Percentiles rank a stretch among this genome's conserved stretches.
Evolutionary conservation across 2,329 filamentous ascomycete genomes (phyloP).

Genomic region (Botryotinia globosa): DNA sequence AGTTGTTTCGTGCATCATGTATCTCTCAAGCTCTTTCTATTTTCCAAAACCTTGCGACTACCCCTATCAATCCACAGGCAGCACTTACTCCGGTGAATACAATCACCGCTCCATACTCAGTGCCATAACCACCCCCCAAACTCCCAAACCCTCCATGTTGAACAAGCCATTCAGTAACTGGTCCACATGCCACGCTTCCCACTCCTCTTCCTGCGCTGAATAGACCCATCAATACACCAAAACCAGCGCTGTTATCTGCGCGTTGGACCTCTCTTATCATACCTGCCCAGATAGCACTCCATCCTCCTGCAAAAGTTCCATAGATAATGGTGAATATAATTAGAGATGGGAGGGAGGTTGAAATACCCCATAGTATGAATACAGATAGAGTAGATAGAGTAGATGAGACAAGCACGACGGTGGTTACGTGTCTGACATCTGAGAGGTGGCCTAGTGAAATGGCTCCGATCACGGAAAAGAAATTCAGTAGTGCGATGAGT

Average conservation of each 20-base stretch:
- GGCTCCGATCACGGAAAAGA: constrained; percentile 46
- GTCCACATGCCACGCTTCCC: constrained; percentile 58
- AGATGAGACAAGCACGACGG: constrained; percentile 50
- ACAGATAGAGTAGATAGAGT: constrained; percentile 48
- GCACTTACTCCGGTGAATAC: constrained; percentile 55
- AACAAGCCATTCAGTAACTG: constrained; percentile 53
- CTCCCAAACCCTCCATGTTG: constrained; percentile 45
- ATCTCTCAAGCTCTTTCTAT: neutral
- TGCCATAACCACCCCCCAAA: constrained; percentile 45
- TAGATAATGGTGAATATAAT: constrained; percentile 52
- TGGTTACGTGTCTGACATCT: constrained; percentile 45
- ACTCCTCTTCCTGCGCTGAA: constrained; percentile 61
- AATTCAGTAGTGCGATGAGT: constrained; percentile 50
- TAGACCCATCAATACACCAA: constrained; percentile 40
- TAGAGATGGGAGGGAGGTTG: constrained; percentile 44
- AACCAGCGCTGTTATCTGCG: constrained; percentile 20
- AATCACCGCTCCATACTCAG: constrained; percentile 52
- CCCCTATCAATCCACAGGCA: constrained; percentile 40
- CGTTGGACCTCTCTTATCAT: constrained; percentile 32
- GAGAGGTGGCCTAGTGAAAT: constrained; percentile 40
- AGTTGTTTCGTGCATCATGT: neutral
- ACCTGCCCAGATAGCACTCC: constrained; percentile 48
- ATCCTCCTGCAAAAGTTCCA: constrained; percentile 57
- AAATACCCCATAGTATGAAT: constrained; percentile 55
- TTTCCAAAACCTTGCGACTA: constrained; percentile 17